These are phyloP conservation scores for Ceratobasidium sp. DNA, from an alignment of 1,284 basidiomycete species.

Conservation along the genomic window DNA sequence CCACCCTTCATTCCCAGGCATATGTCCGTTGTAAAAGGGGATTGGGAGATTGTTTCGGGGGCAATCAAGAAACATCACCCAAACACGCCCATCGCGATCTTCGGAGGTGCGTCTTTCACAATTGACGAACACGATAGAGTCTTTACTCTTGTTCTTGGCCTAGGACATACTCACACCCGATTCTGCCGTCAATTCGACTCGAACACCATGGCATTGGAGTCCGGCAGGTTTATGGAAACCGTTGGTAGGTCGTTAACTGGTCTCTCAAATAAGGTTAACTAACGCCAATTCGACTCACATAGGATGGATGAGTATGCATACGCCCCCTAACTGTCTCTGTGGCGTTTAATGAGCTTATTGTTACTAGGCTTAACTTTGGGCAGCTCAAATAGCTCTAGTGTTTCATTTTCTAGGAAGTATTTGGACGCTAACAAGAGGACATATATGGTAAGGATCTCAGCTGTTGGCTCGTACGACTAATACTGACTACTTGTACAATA, in stretches of 20 bases:
- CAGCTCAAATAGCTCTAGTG: background rate
- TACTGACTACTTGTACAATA: background rate
- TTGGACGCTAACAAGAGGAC: constrained; percentile 33
- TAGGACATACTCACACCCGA: constrained; percentile 37
- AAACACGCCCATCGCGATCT: constrained; percentile 31
- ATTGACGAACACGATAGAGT: background rate
- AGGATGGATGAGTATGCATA: constrained; percentile 43
- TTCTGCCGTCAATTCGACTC: constrained; percentile 30
- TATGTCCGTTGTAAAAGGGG: constrained; percentile 35
- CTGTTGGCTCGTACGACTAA: background rate
- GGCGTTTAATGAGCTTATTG: background rate
- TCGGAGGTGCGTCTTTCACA: constrained; percentile 19
- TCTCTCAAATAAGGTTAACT: too few relatives aligned
- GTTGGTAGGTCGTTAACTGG: constrained; percentile 13
- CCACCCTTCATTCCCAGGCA: constrained; percentile 5
- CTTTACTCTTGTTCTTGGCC: background rate
- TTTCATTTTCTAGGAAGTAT: constrained; percentile 28
- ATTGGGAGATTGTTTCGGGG: constrained; percentile 25
- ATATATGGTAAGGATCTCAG: constrained; percentile 33
- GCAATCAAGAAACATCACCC: constrained; percentile 35
- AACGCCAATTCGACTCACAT: background rate
- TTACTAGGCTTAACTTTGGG: constrained; percentile 14
- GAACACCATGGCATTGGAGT: constrained; percentile 37
- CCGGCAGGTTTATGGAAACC: constrained; percentile 43
- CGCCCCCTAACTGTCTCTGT: background rate